These are phyloP conservation scores for Aspergillus texensis DNA, from an alignment of 2,329 filamentous ascomycete genomes.

Conservation along the genomic window DNA sequence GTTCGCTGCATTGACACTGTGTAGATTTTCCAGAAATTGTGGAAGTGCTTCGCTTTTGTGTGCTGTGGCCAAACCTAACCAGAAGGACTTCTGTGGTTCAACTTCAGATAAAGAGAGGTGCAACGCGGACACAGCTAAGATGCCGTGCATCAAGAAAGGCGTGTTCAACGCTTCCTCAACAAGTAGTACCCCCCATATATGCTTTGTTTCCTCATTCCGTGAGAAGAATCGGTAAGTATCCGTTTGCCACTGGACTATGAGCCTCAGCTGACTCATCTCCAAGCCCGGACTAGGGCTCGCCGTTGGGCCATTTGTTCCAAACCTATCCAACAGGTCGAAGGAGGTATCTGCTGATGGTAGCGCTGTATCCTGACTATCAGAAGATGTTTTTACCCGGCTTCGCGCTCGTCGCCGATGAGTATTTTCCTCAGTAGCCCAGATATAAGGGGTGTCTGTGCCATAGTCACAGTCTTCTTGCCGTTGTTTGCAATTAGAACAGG, in stretches of 20 bases:
- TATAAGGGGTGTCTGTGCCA: constrained; percentile 13
- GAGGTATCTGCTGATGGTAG: background rate
- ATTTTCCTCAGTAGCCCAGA: constrained; percentile 13
- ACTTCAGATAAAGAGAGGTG: constrained; percentile 18
- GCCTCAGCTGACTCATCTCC: background rate
- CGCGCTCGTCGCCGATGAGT: background rate
- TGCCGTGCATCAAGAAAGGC: constrained; percentile 30
- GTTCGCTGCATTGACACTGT: background rate
- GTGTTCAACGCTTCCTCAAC: constrained; percentile 23
- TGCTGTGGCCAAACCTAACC: constrained; percentile 23
- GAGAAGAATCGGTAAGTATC: constrained; percentile 21
- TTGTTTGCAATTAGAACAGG: constrained; percentile 22
- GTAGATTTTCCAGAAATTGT: background rate
- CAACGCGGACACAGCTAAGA: constrained; percentile 26
- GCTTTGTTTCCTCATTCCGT: constrained; percentile 19
- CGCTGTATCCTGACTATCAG: background rate
- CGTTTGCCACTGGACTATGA: background rate
- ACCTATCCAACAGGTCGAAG: background rate
- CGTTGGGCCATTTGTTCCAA: background rate
- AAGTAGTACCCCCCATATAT: constrained; percentile 22
- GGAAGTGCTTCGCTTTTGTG: constrained; percentile 17
- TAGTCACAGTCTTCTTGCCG: constrained; percentile 24
- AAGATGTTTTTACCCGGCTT: background rate
- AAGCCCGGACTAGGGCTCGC: background rate
- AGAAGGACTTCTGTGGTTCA: constrained; percentile 10